phyloP scores from a whole-genome alignment of 1,284 basidiomycete species.

The Naganishia albida region DNA sequence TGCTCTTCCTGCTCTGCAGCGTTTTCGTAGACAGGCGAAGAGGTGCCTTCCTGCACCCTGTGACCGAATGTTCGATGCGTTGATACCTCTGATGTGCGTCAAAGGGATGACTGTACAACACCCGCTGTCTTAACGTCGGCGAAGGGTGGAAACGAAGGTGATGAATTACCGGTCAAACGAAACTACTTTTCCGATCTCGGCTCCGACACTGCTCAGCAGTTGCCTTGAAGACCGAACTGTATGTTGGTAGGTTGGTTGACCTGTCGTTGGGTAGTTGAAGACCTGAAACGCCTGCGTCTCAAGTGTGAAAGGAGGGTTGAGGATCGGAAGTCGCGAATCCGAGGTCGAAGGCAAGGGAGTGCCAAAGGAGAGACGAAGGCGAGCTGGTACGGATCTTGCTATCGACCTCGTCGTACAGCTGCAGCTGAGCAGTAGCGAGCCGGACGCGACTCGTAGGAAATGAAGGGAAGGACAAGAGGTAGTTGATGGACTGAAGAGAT shows the following conservation, averaged over 20 bases:
- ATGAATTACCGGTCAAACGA: background rate
- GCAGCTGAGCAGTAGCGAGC: too few relatives aligned
- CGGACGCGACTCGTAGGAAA: too few relatives aligned
- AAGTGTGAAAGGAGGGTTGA: background rate
- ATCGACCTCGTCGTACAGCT: too few relatives aligned
- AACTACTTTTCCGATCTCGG: too few relatives aligned
- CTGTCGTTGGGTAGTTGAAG: background rate
- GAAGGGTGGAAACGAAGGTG: background rate
- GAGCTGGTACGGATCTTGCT: background rate
- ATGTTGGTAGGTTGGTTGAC: background rate
- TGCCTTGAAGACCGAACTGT: background rate
- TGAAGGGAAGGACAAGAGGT: too few relatives aligned
- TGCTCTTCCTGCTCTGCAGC: background rate
- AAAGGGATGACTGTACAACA: constrained; percentile 5
- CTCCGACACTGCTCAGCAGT: background rate
- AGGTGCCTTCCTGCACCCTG: background rate
- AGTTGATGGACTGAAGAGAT: too few relatives aligned
- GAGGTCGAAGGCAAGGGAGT: background rate
- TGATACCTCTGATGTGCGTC: too few relatives aligned
- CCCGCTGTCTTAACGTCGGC: background rate
- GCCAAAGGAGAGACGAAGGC: background rate
- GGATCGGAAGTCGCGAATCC: background rate
- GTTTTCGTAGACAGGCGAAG: background rate
- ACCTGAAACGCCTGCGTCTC: constrained; percentile 17
- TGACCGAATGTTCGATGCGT: too few relatives aligned